Evolutionary conservation across 2,329 filamentous ascomycete genomes (phyloP).

Genomic region (Arthroderma uncinatum): DNA sequence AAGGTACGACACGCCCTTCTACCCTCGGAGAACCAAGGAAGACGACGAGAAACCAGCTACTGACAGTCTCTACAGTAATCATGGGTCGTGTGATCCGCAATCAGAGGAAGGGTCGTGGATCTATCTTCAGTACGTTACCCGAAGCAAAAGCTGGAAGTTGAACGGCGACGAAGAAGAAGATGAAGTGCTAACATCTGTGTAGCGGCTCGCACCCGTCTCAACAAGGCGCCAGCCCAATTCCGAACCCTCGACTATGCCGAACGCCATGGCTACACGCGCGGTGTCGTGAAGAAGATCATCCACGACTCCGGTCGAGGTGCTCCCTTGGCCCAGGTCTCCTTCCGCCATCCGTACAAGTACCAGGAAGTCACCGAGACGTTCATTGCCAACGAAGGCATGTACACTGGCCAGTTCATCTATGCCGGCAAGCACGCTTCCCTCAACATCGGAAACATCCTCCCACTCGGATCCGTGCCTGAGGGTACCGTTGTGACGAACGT

Average conservation of each 20-base stretch:
- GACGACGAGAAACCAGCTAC: background rate
- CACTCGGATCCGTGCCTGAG: slow-evolving; percentile 87
- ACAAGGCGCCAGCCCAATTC: slow-evolving; percentile 94
- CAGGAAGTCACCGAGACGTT: slow-evolving; percentile 97
- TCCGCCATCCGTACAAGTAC: slow-evolving; percentile 98
- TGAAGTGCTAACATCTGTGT: slow-evolving; percentile 9
- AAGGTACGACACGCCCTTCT: slow-evolving; percentile 27
- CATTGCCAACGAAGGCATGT: slow-evolving; percentile 99
- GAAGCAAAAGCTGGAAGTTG: slow-evolving; percentile 16
- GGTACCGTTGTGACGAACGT: slow-evolving; percentile 99
- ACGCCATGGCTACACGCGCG: slow-evolving; percentile 94
- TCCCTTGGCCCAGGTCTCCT: slow-evolving; percentile 89
- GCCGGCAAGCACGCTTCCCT: slow-evolving; percentile 97
- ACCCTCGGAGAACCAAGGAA: background rate
- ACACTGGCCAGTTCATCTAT: slow-evolving; percentile 99
- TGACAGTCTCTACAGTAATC: slow-evolving; percentile 27
- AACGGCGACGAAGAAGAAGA: slow-evolving; percentile 8
- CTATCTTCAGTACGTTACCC: slow-evolving; percentile 57
- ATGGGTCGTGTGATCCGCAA: slow-evolving; percentile 65
- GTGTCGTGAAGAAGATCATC: slow-evolving; percentile 97
- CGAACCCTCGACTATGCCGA: slow-evolving; percentile 92
- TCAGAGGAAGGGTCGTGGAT: slow-evolving; percentile 67
- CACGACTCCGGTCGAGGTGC: slow-evolving; percentile 98
- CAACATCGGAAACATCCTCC: slow-evolving; percentile 95
- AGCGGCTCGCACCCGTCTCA: slow-evolving; percentile 78